A percentile compares a stretch with the other conserved stretches of the same genome.
These are phyloP conservation scores for Monilinia fructicola DNA, from an alignment of 2,329 filamentous ascomycete genomes.

Conservation along the genomic window DNA sequence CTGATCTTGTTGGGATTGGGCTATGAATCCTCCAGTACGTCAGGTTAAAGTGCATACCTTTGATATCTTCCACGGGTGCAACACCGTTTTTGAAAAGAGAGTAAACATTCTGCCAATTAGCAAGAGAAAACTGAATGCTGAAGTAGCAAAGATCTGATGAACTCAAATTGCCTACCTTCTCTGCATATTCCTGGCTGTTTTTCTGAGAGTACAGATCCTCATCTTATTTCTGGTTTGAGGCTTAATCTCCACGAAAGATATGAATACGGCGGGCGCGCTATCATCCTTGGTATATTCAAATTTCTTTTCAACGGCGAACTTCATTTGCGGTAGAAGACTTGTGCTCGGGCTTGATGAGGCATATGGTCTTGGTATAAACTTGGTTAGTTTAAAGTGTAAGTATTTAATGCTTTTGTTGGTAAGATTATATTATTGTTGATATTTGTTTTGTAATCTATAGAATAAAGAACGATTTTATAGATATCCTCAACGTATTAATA, in stretches of 20 bases:
- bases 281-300: slow-evolving; percentile 5
- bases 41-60: background rate
- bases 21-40: slow-evolving; percentile 3
- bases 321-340: background rate
- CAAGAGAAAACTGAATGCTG: background rate
- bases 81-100: background rate
- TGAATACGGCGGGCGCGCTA: background rate
- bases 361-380: too few species aligned
- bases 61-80: background rate
- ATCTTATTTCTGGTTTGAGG: slow-evolving; percentile 12
- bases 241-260: slow-evolving; percentile 8
- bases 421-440: too few species aligned
- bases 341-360: background rate
- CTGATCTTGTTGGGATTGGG: background rate
- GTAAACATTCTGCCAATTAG: background rate
- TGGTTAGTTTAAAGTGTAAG: too few species aligned
- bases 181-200: background rate
- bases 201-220: background rate
- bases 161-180: background rate
- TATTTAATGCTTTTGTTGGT: too few species aligned
- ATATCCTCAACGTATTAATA: too few species aligned
- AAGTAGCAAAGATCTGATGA: slow-evolving; percentile 3
- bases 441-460: too few species aligned
- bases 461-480: too few species aligned
- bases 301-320: background rate